Evolutionary conservation across 768 basidiomycete species (phyloP), one percentile per base, ranked within the genome.

Genomic region (Naganishia randhawae): DNA sequence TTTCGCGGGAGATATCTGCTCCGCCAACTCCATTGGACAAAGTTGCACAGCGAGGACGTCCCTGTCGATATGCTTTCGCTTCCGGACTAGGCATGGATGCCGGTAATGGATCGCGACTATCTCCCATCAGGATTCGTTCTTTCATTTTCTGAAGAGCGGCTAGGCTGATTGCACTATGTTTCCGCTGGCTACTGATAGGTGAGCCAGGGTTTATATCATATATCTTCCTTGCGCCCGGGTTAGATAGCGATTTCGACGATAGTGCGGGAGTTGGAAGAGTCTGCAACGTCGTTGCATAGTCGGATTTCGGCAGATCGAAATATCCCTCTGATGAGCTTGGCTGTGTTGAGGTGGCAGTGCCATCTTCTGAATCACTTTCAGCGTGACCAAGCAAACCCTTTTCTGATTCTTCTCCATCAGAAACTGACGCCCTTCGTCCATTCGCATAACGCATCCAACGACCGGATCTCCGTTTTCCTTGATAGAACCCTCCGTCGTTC

Each of bases 351-450:
- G 22, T 39, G 29, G 22, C 32, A 4, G 39, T 27, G 16, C 27
- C 57, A 25, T 61, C 57, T n/a, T 61, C 57, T n/a, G 37, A 35
- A 42, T 61, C 57, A 16, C 57, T 61, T 29, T 61, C 57, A 7
- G 6, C 57, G 29, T 39, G 39, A 29, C 57, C 39, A 13, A 61
- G 37, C 9, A 61, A 33, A 1, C 63, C 63, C 33, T 64, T 64
- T 39, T 67, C 66, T 13, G 54, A 54, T 41, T 57, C 66, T 19
- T 67, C 53, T 11, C 48, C 52, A 54, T 66, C 52, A 17, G 53
- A 55, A 19, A 31, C 39, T 17, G 39, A 48, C 31, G 31, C 27
- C 14, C 66, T 52, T 53, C 41, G 42, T 27, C 29, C 29, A 19
- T 16, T 41, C 11, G 33, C 35, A 61, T 39, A n/a, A 1, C 39